Base-by-base conservation (phyloP, 441 rosid species). In the Adansonia madagascariensis region DNA sequence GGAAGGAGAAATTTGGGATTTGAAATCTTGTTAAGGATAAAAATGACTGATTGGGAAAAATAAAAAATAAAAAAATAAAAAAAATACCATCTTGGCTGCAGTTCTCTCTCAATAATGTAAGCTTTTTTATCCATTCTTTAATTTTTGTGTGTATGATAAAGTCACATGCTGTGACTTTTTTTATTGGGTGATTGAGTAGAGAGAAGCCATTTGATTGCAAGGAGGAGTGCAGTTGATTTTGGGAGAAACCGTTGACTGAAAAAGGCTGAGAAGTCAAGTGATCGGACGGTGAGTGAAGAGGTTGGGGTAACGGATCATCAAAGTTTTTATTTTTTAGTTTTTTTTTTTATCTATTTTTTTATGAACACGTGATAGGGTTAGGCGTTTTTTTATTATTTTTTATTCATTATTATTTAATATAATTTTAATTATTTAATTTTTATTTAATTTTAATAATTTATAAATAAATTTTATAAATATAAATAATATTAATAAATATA, bases 1-100 rank as follows among this genome's bases (percentile, higher is more conserved):
- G 24, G 41, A 53, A 74, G 78, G 63, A 65, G 47, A 65, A 75
- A 52, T 50, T 64, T 53, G 73, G 72, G 20, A 73, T 57, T 73
- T 73, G n/a, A 1, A 55, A 47, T 55, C 17, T 49, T 63, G 11
- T 18, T 22, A 2, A 6, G 55, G 56, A 49, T 49, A 9, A 46
- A 73, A 63, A 64, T 49, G 70, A 17, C 62, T n/a, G 59, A 61
- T 27, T 24, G 0, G 22, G 17, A 12, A 31, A 70, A 5, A 1
- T 0, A 31, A 31, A 2, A 31, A 31, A 12, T 24, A 24, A 24
- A 12, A 31, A 70, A 5, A 1, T 0, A 31, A 31, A 2, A 31
- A 31, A 12, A 6, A 47, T 0, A 70, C 74, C 12, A 57, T 69
- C 17, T 47, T 9, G 8, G 17, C 24, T 14, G 59, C 15, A 12